phyloP scores from a whole-genome alignment of 2,329 filamentous ascomycete species.

The Polychaeton citri region DNA sequence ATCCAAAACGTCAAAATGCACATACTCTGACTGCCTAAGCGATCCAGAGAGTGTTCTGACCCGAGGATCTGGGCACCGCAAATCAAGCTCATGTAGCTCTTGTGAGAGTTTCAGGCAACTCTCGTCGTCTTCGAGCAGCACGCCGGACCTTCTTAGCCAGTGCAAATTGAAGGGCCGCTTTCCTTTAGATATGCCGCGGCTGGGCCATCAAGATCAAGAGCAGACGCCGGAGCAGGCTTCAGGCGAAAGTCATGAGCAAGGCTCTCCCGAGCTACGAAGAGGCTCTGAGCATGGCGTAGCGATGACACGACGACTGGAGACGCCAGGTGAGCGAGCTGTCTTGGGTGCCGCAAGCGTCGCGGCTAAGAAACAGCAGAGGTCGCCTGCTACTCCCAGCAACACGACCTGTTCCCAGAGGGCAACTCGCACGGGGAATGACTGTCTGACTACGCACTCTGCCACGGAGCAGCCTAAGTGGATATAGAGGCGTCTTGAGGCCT shows the following conservation, averaged over 20 bases:
- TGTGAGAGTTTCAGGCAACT: constrained; percentile 12
- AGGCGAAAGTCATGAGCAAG: no score
- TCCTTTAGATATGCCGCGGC: no score
- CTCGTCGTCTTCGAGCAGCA: constrained; percentile 11
- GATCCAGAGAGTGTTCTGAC: constrained; percentile 13
- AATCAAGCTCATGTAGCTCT: constrained; percentile 16
- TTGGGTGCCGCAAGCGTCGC: constrained; percentile 11
- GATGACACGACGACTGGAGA: constrained; percentile 10
- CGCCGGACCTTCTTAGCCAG: constrained; percentile 14
- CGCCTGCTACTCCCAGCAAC: neutral
- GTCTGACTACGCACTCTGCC: no score
- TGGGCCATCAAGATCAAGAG: no score
- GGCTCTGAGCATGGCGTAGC: no score
- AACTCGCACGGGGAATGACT: no score
- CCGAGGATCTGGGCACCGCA: constrained; percentile 10
- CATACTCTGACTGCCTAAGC: constrained; percentile 11
- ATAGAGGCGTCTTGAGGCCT: no score
- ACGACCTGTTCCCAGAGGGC: no score
- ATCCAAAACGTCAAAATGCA: constrained; percentile 8
- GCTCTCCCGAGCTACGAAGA: no score
- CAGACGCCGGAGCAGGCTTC: no score
- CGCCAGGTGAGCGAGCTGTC: constrained; percentile 12
- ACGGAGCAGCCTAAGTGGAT: no score
- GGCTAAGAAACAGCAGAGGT: neutral
- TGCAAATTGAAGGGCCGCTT: no score